Conservation (phyloP, 768 basidiomycete species). For the Hygrophorus pudorinus region DNA sequence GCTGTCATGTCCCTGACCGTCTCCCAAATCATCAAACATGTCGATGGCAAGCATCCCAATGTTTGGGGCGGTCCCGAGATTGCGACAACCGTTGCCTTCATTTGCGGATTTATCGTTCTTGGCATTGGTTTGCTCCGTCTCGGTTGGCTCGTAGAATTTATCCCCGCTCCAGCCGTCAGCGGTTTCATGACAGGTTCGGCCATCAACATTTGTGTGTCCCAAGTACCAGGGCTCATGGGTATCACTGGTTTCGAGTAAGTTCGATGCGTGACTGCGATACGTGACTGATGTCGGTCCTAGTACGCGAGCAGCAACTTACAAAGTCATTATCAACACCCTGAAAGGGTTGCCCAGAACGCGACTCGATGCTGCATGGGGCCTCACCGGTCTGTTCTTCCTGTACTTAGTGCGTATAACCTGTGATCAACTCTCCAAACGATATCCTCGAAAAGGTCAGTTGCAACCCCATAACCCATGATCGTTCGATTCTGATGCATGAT, state of each 20-base stretch:
- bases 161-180: constrained; percentile 74
- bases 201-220: constrained; percentile 79
- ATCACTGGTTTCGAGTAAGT: constrained; percentile 75
- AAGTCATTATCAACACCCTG: constrained; percentile 88
- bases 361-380: constrained; percentile 86
- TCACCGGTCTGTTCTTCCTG: constrained; percentile 60
- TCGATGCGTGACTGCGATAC: background rate
- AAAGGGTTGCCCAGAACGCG: constrained; percentile 65
- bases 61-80: constrained; percentile 63
- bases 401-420: constrained; percentile 60
- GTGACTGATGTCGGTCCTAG: constrained; percentile 25
- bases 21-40: constrained; percentile 65
- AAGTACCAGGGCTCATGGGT: constrained; percentile 86
- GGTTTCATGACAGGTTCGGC: constrained; percentile 99
- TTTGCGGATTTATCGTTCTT: constrained; percentile 87
- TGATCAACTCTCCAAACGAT: constrained; percentile 39
- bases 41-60: constrained; percentile 44
- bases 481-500: background rate
- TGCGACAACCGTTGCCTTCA: constrained; percentile 74
- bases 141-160: constrained; percentile 95
- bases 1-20: constrained; percentile 95
- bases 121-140: constrained; percentile 81
- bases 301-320: constrained; percentile 76
- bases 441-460: constrained; percentile 48
- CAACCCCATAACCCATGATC: background rate